Base-by-base conservation (phyloP, 306 rosid species). In the Potentilla sterilis region DNA sequence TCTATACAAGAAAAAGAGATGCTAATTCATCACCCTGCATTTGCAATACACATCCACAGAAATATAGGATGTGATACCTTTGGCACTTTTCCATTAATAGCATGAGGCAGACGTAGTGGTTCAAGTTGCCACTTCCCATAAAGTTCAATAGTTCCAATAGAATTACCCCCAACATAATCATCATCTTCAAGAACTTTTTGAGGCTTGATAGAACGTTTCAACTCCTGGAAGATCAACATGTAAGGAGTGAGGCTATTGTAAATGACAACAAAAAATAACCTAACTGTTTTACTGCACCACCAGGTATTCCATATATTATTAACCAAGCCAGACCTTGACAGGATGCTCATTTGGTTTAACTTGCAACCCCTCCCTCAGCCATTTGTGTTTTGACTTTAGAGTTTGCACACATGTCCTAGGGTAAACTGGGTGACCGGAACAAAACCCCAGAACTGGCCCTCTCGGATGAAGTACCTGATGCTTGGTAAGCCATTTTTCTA, bases 301-400 rank as follows among this genome's bases (percentile, higher is more conserved):
- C 47, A 43, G 54, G 43, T 67, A 64, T 71, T 51, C 14, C 3
- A 61, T 19, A 59, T 57, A 41, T 58, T 69, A 80, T 59, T 41
- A 78, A 72, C 71, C 76, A 79, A 77, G 80, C 47, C 75, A 77
- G 70, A 94, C 98, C 98, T 94, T 94, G 34, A 74, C 86, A 69
- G 93, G 95, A 73, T 77, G 88, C 79, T 87, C 97, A 80, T 77
- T 80, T 77, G 90, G 74, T 92, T 90, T 95, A 61, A 92, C 86
- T 89, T 92, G 97, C 82, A 92, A 85, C 66, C 92, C 98, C 73
- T 95, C 98, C 70, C 93, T 89, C 58, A 92, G 88, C 98, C 98
- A 92, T 83, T 93, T 90, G 47, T 88, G 80, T 81, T 81, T 92
- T 71, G 96, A 88, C 91, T 81, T 87, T 40, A 94, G 88, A 48